These are phyloP conservation scores for Sicyos edulis DNA, from an alignment of 306 rosid species.

Conservation along the genomic window DNA sequence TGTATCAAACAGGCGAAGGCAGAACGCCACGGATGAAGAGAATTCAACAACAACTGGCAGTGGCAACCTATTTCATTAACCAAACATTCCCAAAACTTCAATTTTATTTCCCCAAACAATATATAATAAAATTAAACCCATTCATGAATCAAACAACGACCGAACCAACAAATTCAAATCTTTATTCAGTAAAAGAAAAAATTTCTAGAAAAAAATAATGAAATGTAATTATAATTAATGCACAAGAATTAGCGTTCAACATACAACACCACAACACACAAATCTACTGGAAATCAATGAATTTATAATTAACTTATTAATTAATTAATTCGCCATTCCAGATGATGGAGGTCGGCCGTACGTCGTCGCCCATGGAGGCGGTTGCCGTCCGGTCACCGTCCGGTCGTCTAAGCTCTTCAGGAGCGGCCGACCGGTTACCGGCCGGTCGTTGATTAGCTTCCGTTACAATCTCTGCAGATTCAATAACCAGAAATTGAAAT, in stretches of 20 bases:
- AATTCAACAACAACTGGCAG: no score
- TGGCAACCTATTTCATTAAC: no score
- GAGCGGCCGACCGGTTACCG: no score
- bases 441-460: not conserved
- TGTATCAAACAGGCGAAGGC: no score
- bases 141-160: no score
- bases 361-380: constrained; percentile 9
- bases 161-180: no score
- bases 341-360: not conserved
- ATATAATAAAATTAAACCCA: no score
- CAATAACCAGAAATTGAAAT: not conserved
- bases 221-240: constrained; percentile 18
- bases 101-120: no score
- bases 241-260: constrained; percentile 12
- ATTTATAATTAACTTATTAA: not conserved
- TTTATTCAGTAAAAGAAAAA: not conserved
- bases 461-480: not conserved
- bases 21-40: no score
- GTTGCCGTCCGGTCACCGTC: no score
- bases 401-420: no score
- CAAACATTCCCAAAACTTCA: no score
- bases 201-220: constrained; percentile 1
- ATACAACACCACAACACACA: not conserved
- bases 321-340: not conserved
- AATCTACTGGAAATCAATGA: not conserved